Base-by-base conservation (phyloP, 2,329 filamentous ascomycete species). In the Alternaria arbusti region DNA sequence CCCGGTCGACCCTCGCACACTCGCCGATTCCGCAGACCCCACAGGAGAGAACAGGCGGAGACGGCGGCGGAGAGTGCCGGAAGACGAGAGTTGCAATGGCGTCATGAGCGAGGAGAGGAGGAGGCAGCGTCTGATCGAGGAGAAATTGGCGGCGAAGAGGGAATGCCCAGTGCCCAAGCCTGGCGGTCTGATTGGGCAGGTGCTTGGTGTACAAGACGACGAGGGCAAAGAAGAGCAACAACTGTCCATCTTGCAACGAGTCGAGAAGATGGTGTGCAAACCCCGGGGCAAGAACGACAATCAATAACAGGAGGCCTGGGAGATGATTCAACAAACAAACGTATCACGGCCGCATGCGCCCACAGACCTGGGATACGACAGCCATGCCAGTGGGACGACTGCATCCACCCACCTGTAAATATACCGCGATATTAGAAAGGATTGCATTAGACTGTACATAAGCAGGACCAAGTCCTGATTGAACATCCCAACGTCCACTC, bases 161-260 rank as follows among this genome's bases (percentile, higher is more conserved):
- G 93, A 96, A 78, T 99, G 96, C 77, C 96, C 96, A 0, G 89
- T 99, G 12, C 96, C 96, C 6, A 97, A 97, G 81, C 95, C 96
- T 0, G 86, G 89, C 30, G 94, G 94, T 3, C 82, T 94, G 32
- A 82, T 97, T 49, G 92, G 92, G 12, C 87, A 91, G 75, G 84
- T 95, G 70, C 81, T 96, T 65, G 93, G 92, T 0, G 91, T 95
- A 70, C 70, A 76, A 30, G 72, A 78, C 5, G 67, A 66, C 17
- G 60, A 61, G 20, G 63, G 57, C 32, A 66, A 67, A n/a, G 67
- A 66, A 32, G 72, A 70, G 46, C 62, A 44, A 17, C 54, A 49
- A 9, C 5, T 60, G 22, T 55, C 64, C 1, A 67, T 69, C 13
- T 22, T 60, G 36, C 58, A 61, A 26, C 56, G 62, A 15, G 66